Percentiles rank a stretch among this genome's conserved stretches.
These are phyloP conservation scores for Cercospora citrullina DNA, from an alignment of 2,329 filamentous ascomycete genomes.

Conservation along the genomic window DNA sequence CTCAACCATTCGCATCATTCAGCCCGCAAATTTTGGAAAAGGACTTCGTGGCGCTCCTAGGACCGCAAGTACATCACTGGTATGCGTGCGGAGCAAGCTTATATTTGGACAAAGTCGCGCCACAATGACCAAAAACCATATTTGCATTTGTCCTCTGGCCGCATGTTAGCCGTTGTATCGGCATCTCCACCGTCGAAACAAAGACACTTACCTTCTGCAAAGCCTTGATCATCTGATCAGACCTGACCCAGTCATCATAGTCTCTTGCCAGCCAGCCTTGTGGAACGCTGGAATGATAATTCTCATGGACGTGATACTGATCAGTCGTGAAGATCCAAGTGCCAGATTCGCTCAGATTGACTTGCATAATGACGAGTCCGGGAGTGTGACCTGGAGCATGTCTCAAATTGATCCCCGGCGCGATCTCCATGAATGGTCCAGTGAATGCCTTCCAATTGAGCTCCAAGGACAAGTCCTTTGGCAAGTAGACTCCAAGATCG, in stretches of 20 bases:
- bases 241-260: conserved; percentile 39
- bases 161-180: background rate
- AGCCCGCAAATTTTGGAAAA: background rate
- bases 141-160: conserved; percentile 28
- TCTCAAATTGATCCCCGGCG: conserved; percentile 38
- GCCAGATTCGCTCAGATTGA: conserved; percentile 40
- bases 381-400: conserved; percentile 43
- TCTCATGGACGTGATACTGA: conserved; percentile 43
- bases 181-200: background rate
- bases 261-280: conserved; percentile 43
- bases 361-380: conserved; percentile 40
- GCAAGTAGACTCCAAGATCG: conserved; percentile 38
- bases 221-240: conserved; percentile 30
- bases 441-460: conserved; percentile 42
- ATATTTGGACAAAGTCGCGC: conserved; percentile 27
- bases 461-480: conserved; percentile 42
- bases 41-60: background rate
- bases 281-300: conserved; percentile 38
- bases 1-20: background rate
- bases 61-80: background rate
- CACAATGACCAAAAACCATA: conserved; percentile 31
- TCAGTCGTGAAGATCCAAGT: conserved; percentile 42
- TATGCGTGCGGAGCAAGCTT: conserved; percentile 27
- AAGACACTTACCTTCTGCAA: conserved; percentile 22
- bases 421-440: conserved; percentile 38